These are phyloP conservation scores for Quercus robur DNA, from an alignment of 306 rosid genomes.

Conservation along the genomic window DNA sequence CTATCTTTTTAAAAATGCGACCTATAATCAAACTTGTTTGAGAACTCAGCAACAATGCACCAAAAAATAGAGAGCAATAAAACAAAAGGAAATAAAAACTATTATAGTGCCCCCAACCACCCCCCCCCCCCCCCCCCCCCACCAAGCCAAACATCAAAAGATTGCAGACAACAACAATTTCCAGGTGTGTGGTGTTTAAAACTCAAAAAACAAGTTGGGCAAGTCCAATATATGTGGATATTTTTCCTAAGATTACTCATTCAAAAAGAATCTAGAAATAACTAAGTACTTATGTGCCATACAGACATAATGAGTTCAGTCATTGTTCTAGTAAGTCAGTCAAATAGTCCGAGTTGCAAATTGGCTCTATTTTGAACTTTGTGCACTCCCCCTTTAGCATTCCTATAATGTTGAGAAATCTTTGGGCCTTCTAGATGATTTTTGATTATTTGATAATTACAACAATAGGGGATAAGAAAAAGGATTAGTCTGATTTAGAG, in stretches of 20 bases:
- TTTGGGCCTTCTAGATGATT: background rate
- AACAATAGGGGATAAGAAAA: background rate
- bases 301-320: background rate
- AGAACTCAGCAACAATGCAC: constrained; percentile 20
- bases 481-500: background rate
- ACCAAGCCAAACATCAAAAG: background rate
- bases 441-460: too few species aligned
- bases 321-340: background rate
- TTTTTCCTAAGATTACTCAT: background rate
- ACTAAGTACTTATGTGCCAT: too few species aligned
- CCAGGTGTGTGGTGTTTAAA: too few species aligned
- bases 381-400: background rate
- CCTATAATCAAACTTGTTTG: constrained; percentile 43
- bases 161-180: background rate
- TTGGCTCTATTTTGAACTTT: background rate
- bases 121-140: background rate
- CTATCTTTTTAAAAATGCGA: constrained; percentile 75
- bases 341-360: background rate
- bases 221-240: background rate
- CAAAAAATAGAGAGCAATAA: background rate
- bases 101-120: background rate
- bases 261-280: background rate
- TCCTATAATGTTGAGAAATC: background rate
- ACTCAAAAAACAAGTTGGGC: background rate
- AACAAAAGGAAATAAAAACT: background rate